phyloP scores from a whole-genome alignment of 441 rosid species.

The Manihot esculenta region DNA sequence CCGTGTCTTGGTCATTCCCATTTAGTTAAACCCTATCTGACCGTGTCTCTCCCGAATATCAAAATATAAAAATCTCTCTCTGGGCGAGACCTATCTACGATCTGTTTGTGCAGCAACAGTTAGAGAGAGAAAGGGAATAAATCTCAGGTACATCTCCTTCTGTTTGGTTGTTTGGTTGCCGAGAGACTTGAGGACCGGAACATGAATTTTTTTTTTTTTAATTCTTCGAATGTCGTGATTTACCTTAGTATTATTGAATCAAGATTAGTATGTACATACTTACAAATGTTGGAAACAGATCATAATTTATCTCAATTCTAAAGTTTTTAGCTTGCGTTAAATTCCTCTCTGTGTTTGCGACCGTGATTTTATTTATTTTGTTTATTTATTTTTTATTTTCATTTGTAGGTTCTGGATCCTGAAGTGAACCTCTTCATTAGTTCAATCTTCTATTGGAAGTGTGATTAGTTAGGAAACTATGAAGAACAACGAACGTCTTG shows the following conservation, averaged over 20 bases:
- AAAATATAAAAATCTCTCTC: no score
- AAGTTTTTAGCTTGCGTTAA: not conserved
- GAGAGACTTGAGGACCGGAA: slow-evolving; percentile 4
- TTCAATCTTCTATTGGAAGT: not conserved
- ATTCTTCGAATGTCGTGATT: not conserved
- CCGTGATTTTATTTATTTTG: not conserved
- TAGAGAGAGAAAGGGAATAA: slow-evolving; percentile 23
- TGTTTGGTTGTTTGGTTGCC: slow-evolving; percentile 4
- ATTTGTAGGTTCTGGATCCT: not conserved
- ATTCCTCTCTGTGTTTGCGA: not conserved
- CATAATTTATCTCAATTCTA: not conserved
- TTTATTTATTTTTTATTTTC: not conserved
- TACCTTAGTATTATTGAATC: no score
- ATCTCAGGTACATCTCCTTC: slow-evolving; percentile 15
- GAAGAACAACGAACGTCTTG: slow-evolving; percentile 80
- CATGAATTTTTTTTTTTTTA: no score
- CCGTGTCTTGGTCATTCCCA: not conserved
- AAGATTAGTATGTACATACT: not conserved
- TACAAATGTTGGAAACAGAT: not conserved
- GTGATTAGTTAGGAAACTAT: slow-evolving; percentile 30
- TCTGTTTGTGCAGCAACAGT: slow-evolving; percentile 28
- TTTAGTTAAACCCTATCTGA: slow-evolving; percentile 11
- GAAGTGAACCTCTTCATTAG: not conserved
- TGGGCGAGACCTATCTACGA: slow-evolving; percentile 19
- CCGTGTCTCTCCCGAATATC: not conserved